phyloP scores from a whole-genome alignment of 345 rosid genomes.

The Rhizophora mangle region DNA sequence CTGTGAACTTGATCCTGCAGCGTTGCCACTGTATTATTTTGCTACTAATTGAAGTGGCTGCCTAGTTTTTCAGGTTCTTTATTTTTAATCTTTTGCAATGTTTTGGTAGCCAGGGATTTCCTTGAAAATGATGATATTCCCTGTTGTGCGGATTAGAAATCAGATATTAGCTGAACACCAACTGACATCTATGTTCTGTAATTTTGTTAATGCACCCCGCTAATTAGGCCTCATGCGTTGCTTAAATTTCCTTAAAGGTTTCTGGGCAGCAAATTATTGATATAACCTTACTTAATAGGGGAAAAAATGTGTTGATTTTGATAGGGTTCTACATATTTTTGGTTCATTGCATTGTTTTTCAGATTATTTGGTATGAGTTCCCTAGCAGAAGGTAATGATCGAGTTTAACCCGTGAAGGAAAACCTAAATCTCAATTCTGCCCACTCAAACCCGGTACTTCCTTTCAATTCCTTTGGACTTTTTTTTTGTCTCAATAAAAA shows the following conservation, averaged over 20 bases:
- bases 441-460: constrained; percentile 3
- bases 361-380: constrained; percentile 22
- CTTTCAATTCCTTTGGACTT: constrained; percentile 11
- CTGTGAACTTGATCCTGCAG: constrained; percentile 62
- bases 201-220: constrained; percentile 1
- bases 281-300: too few relatives aligned
- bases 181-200: background rate
- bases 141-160: too few relatives aligned
- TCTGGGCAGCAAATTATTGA: too few relatives aligned
- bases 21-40: constrained; percentile 40
- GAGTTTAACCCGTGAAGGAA: constrained; percentile 4
- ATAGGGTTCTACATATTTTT: background rate
- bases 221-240: background rate
- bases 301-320: background rate
- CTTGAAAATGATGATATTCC: too few relatives aligned
- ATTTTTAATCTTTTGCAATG: too few relatives aligned
- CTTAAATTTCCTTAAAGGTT: too few relatives aligned
- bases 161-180: background rate
- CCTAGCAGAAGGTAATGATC: constrained; percentile 8
- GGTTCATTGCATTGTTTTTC: background rate
- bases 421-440: background rate
- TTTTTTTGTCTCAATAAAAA: background rate
- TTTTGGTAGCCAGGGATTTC: too few relatives aligned
- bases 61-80: background rate
- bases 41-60: constrained; percentile 12